Evolutionary conservation across 179 eudicot species (phyloP), one percentile per base, ranked within the genome.

Genomic region (Spinacia oleracea): DNA sequence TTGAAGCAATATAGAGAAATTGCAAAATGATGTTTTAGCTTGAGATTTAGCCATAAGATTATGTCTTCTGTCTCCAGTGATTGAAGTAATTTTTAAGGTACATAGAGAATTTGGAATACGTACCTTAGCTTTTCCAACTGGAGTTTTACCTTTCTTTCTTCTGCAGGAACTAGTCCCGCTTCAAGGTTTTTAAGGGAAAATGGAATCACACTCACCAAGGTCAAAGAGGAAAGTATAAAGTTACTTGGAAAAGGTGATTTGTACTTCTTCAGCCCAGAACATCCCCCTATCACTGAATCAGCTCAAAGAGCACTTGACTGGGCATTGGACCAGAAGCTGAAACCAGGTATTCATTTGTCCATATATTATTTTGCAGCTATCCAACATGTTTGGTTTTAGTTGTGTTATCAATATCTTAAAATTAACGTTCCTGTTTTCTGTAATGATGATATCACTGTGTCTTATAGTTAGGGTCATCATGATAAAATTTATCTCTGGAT

Each of bases 281-380:
- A 86, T 83, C 92, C 97, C 32, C 97, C 97, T 71, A 79, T 92
- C 79, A 92, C 98, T 43, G 91, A 88, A 85, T 87, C 89, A 67
- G 95, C 97, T 74, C 90, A 91, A 78, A 91, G 86, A 82, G 97
- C 92, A 71, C 82, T 96, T 80, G 92, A 96, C 73, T 89, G 94
- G 94, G 99, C 97, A 42, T 73, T 90, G 46, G 85, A 87, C 48
- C 89, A 87, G 84, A 90, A 88, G 81, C 77, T 90, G 46, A 89
- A 90, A 80, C 89, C 97, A 74, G 99, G 99, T 94, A 80, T 76
- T 38, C 58, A 48, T n/a, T 43, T 79, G 55, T 51, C 27, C 67
- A 25, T 53, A 25, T 53, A 18, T 31, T 12, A 21, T 63, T 27
- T 32, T 74, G 18, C 56, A 51, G 77, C 38, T 51, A 42, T 63